Percentiles rank a stretch among this genome's conserved stretches.
Evolutionary conservation across 495 filamentous ascomycete genomes (phyloP).

Genomic region (Daldinia grandis): DNA sequence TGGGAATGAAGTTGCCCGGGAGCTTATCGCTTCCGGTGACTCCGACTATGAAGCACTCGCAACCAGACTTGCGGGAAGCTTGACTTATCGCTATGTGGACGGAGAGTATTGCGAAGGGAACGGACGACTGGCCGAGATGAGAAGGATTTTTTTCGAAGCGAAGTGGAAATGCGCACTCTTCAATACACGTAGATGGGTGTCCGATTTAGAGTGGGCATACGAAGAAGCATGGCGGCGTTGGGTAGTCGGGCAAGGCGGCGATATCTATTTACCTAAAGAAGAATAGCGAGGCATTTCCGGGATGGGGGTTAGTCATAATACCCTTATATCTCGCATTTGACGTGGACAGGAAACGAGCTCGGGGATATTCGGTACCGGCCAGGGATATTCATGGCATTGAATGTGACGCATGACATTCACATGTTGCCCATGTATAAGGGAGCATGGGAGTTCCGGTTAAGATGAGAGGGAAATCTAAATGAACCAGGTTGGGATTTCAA

Average conservation of each 20-base stretch:
- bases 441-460: constrained; percentile 29
- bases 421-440: not conserved
- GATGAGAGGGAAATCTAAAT: not conserved
- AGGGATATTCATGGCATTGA: constrained; percentile 10
- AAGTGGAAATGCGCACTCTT: constrained; percentile 88
- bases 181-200: constrained; percentile 91
- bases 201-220: constrained; percentile 89
- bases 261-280: constrained; percentile 83
- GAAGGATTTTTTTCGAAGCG: constrained; percentile 80
- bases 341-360: constrained; percentile 6
- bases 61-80: constrained; percentile 70
- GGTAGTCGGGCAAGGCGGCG: constrained; percentile 86
- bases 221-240: constrained; percentile 86
- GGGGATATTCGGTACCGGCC: not conserved
- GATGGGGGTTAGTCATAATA: constrained; percentile 3
- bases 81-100: constrained; percentile 65
- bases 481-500: constrained; percentile 2
- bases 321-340: constrained; percentile 1
- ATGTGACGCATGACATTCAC: not conserved
- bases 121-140: constrained; percentile 76
- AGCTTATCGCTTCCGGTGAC: constrained; percentile 82
- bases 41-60: constrained; percentile 84
- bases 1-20: constrained; percentile 72
- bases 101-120: constrained; percentile 62
- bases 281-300: constrained; percentile 2